These are phyloP conservation scores for Diphasiastrum complanatum DNA, from an alignment of 83 land plant species.

Conservation along the genomic window DNA sequence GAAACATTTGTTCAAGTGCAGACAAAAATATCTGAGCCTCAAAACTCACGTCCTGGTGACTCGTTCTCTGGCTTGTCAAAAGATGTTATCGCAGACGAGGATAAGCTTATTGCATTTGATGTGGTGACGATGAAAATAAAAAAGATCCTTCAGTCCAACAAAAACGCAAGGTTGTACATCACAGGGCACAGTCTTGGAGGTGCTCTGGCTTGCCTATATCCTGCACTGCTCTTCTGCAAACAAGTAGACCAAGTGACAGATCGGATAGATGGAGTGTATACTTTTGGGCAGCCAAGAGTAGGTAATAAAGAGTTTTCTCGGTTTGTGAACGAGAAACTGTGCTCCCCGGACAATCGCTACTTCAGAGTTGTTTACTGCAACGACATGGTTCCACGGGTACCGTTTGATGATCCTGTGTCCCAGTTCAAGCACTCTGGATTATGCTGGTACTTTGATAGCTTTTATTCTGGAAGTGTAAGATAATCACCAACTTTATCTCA, in stretches of 20 bases:
- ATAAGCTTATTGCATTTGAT: constrained; percentile 42
- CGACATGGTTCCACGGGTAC: constrained; percentile 67
- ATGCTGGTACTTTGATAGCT: constrained; percentile 46
- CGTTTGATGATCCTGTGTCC: constrained; percentile 45
- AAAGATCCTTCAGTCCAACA: constrained; percentile 22
- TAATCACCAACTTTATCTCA: background rate
- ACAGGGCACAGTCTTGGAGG: constrained; percentile 88
- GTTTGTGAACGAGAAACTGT: constrained; percentile 33
- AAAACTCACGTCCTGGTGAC: constrained; percentile 31
- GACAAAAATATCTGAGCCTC: background rate
- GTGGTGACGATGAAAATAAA: constrained; percentile 30
- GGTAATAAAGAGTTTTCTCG: constrained; percentile 45
- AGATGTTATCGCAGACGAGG: constrained; percentile 3
- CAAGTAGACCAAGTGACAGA: constrained; percentile 35
- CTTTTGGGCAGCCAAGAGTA: constrained; percentile 76
- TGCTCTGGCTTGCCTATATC: constrained; percentile 58
- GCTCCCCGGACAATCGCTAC: constrained; percentile 26
- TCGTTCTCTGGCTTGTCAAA: background rate
- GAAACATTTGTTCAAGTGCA: constrained; percentile 1
- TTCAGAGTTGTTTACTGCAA: constrained; percentile 55
- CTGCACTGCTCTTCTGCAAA: constrained; percentile 34
- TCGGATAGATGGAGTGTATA: constrained; percentile 46
- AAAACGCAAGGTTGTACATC: constrained; percentile 48
- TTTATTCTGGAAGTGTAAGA: constrained; percentile 45
- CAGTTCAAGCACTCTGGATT: constrained; percentile 66